Evolutionary conservation across 805 yeast species (phyloP).

Genomic region (Myxozyma neotropica): DNA sequence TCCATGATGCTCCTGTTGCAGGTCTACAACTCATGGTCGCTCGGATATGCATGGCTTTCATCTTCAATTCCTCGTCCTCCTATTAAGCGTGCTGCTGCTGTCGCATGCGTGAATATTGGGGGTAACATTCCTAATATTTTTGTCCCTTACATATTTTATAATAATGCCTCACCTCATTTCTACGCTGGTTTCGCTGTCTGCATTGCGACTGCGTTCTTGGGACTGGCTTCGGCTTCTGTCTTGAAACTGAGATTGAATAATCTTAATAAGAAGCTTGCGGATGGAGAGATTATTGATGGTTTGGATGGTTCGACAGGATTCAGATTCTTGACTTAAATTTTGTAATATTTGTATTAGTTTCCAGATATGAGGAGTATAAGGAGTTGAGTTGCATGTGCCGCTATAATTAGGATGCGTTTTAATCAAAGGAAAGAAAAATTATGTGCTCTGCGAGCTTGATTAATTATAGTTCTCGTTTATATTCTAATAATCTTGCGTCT

Average conservation of each 20-base stretch:
- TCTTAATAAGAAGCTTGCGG: slow-evolving; percentile 7
- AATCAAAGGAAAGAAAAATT: too few relatives aligned
- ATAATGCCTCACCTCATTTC: slow-evolving; percentile 36
- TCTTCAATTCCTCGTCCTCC: slow-evolving; percentile 60
- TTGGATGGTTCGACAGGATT: slow-evolving; percentile 24
- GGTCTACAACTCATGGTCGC: slow-evolving; percentile 57
- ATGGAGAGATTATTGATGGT: slow-evolving; percentile 21
- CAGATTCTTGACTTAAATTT: slow-evolving; percentile 12
- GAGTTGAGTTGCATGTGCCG: too few relatives aligned
- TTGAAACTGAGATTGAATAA: slow-evolving; percentile 5
- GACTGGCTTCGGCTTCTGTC: background rate
- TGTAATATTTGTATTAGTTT: background rate
- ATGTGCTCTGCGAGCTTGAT: too few relatives aligned
- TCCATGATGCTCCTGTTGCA: slow-evolving; percentile 61
- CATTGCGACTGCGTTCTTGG: slow-evolving; percentile 29
- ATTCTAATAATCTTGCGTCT: too few relatives aligned
- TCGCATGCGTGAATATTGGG: slow-evolving; percentile 55
- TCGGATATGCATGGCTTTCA: slow-evolving; percentile 58
- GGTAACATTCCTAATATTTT: slow-evolving; percentile 38
- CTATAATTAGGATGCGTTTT: too few relatives aligned
- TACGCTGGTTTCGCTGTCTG: slow-evolving; percentile 38
- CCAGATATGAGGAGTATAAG: too few relatives aligned
- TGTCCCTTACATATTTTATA: slow-evolving; percentile 36
- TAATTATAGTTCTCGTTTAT: too few relatives aligned
- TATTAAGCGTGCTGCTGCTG: slow-evolving; percentile 46